phyloP scores from a whole-genome alignment of 495 filamentous ascomycete species.

The Penicillium turbatum region DNA sequence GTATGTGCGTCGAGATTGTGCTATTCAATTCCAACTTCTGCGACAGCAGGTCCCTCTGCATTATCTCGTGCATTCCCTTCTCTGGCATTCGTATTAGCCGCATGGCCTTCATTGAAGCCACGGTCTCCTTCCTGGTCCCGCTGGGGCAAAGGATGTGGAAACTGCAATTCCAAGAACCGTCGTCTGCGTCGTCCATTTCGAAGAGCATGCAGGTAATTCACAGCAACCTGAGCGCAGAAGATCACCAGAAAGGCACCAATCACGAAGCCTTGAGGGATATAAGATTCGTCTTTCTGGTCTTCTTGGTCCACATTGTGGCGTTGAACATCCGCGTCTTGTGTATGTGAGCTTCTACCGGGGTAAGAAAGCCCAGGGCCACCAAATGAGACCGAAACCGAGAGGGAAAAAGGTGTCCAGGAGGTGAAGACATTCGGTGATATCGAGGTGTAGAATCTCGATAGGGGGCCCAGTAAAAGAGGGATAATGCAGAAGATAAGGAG shows the following conservation, averaged over 20 bases:
- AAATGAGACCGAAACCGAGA: slow-evolving; percentile 43
- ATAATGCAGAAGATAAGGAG: slow-evolving; percentile 39
- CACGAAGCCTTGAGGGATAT: slow-evolving; percentile 36
- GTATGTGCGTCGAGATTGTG: neutral
- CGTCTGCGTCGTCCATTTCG: slow-evolving; percentile 27
- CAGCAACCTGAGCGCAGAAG: slow-evolving; percentile 33
- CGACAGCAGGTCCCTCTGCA: slow-evolving; percentile 15
- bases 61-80: slow-evolving; percentile 13
- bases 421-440: slow-evolving; percentile 29
- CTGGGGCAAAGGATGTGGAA: slow-evolving; percentile 24
- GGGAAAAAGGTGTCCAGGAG: slow-evolving; percentile 33
- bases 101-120: slow-evolving; percentile 1
- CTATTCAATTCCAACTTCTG: slow-evolving; percentile 1
- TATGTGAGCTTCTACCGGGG: slow-evolving; percentile 6
- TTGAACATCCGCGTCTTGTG: neutral
- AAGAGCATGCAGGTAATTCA: slow-evolving; percentile 31
- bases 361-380: slow-evolving; percentile 21
- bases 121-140: slow-evolving; percentile 3
- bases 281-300: slow-evolving; percentile 15
- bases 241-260: slow-evolving; percentile 34
- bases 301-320: neutral
- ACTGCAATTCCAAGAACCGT: slow-evolving; percentile 21
- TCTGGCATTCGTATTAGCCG: neutral
- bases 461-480: slow-evolving; percentile 23
- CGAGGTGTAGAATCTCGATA: slow-evolving; percentile 19